Evolutionary conservation across 768 basidiomycete species (phyloP).

Genomic region (Boletus coccyginus): DNA sequence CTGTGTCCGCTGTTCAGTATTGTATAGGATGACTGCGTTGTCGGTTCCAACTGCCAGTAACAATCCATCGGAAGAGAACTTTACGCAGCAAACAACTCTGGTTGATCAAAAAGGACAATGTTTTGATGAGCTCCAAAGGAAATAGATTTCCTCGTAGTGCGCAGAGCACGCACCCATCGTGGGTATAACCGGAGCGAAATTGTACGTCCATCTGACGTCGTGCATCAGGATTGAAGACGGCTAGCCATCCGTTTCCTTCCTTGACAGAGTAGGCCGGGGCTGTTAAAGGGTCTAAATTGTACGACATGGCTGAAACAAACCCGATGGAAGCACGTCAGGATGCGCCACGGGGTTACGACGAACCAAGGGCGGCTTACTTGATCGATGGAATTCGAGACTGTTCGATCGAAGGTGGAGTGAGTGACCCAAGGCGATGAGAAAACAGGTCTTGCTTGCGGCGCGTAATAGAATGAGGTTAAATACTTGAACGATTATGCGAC

Average conservation of each 20-base stretch:
- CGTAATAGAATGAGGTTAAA: background rate
- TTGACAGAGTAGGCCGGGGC: conserved; percentile 34
- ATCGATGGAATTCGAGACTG: background rate
- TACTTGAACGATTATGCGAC: conserved; percentile 3
- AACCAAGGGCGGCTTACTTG: conserved; percentile 2
- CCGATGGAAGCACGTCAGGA: conserved; percentile 6
- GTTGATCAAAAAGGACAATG: background rate
- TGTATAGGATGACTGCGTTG: conserved; percentile 31
- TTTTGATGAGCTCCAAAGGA: conserved; percentile 9
- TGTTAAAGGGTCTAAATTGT: conserved; percentile 26
- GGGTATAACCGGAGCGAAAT: conserved; percentile 71
- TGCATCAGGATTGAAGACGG: conserved; percentile 50
- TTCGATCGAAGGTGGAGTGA: background rate
- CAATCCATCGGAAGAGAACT: conserved; percentile 31
- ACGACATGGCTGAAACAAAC: conserved; percentile 19
- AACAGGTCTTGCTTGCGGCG: background rate
- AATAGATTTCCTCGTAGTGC: background rate
- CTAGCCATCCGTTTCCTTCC: conserved; percentile 53
- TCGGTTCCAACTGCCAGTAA: conserved; percentile 33
- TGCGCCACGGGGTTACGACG: background rate
- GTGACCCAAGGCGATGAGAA: background rate
- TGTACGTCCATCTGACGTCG: conserved; percentile 49
- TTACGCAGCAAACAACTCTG: conserved; percentile 32
- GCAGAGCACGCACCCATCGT: conserved; percentile 65
- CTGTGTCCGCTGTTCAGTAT: conserved; percentile 25